Base-by-base conservation (phyloP, 176 grass and related monocot genomes). In the Lolium multiflorum region DNA sequence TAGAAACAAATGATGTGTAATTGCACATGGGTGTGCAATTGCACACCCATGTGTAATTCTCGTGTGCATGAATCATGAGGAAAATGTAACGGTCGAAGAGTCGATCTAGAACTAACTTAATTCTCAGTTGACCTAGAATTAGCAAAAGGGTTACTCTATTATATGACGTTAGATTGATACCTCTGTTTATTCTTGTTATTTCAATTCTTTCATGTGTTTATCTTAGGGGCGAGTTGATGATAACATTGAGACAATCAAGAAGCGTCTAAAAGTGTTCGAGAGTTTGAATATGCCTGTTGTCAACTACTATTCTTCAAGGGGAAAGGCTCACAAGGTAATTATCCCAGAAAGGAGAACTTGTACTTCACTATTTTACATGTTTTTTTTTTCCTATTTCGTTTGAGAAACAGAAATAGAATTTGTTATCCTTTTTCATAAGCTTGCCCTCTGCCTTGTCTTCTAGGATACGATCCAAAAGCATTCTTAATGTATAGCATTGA, bases 181-280 rank as follows among this genome's bases (percentile, higher is more conserved):
- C 26, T 26, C 0, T 56, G 22, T 17, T 52, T 81, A 50, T 61
- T 20, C 9, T 3, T 68, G 1, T 38, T 81, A 41, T 47, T 74
- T 89, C 11, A 46, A 56, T 63, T 76, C 84, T 81, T 39, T 68
- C 71, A 37, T 75, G n/a, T 67, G 82, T 87, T 17, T 48, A 1
- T 79, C 63, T 15, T 76, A 99, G 97, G 97, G 97, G 52, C 86
- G 94, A 90, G 90, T 96, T 86, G 97, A 99, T 96, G 94, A 99
- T 89, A 99, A 99, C 79, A 92, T 99, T 46, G 90, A 94, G 71
- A 96, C 97, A 82, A 82, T 96, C 77, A 99, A 90, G 86, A 99
- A 96, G 67, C 91, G 94, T 39, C 80, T 99, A 68, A 86, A 99
- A 88, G 90, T 96, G 47, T 99, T 96, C 84, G 90, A 96, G 72